Base-by-base conservation (phyloP, 352 stramenopile genomes). In the Globisporangium middletonii region DNA sequence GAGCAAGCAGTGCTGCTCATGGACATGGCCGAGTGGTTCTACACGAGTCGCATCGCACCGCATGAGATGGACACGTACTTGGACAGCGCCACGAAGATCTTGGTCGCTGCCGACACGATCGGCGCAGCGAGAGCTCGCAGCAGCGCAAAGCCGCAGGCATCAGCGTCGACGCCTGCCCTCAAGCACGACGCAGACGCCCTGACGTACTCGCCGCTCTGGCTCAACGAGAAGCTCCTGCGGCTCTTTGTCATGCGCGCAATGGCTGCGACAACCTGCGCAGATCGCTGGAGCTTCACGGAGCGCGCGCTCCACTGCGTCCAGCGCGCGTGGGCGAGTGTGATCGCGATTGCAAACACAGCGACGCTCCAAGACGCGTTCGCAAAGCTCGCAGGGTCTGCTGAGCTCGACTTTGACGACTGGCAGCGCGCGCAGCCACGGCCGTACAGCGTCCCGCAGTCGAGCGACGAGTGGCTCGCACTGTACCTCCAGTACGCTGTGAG, bases 11-110 rank as follows among this genome's bases (percentile, higher is more conserved):
- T 87, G 16, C 58, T 88, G 26, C 58, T 95, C 18, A 57, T 96
- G 0, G 86, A 96, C 44, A 79, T 96, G 50, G 86, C 79, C 4
- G 88, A 97, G 60, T 97, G 86, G 86, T 57, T 95, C 26, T 79
- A 82, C 54, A 82, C 83, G 1, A 87, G 89, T 42, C 73, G 80
- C 3, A 74, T 92, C 35, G 68, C 82, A 0, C 48, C 61, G 19
- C 61, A 86, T 53, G 85, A 92, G 30, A 68, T 77, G 1, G 55
- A 80, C 1, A 47, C 67, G 11, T 77, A 92, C 60, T 50, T 95
- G 7, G 66, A 88, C n/a, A 72, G 59, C 5, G 83, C 84, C 13
- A 49, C 72, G 8, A 74, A 69, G 16, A 69, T 73, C 3, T 47
- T 96, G 15, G 23, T 72, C 33, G 53, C 61, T 19, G 70, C 70